Base-by-base conservation (phyloP, 2,329 filamentous ascomycete species). In the Hymenoscyphus scutula region DNA sequence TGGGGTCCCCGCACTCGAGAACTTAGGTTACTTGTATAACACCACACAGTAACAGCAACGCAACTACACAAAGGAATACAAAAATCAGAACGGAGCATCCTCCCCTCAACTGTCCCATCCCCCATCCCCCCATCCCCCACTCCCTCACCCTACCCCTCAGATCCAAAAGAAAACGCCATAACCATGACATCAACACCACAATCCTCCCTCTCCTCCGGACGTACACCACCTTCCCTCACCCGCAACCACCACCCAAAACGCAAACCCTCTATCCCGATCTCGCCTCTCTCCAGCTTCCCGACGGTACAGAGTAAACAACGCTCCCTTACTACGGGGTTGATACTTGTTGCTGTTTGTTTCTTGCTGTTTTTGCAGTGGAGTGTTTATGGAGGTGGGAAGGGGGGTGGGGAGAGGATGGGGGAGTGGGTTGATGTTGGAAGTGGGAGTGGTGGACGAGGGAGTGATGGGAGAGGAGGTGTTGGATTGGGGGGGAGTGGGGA, bases 321-420 rank as follows among this genome's bases (percentile, higher is more conserved):
- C 29, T 17, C 15, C 1, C 10, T 19, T 10, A 55, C 53, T 10
- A 55, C 25, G 29, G 41, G 32, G n/a, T 6, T 45, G 4, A 10
- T 57, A 17, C 15, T 41, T 2, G 15, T 57, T 4, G 55, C 30
- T 15, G 23, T 57, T 15, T 25, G 17, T 0, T 27, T 38, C 1
- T 6, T 57, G 34, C 8, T 57, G n/a, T 57, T 57, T 29, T 23
- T 41, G 32, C 32, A 57, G 25, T 57, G 55, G 55, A 41, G 55
- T 41, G 55, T 57, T 8, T 57, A 57, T 27, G 34, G 55, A n/a
- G n/a, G n/a, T n/a, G n/a, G n/a, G n/a, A n/a, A n/a, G 0, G 30
- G 32, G 8, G 1, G 38, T 2, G 41, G n/a, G 5, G n/a, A 23
- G 17, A 23, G 41, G n/a, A n/a, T 10, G 41, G 41, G n/a, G 41